phyloP scores from a whole-genome alignment of 2,329 filamentous ascomycete species.

The Ophiognomonia clavigignenti-juglandacearum region DNA sequence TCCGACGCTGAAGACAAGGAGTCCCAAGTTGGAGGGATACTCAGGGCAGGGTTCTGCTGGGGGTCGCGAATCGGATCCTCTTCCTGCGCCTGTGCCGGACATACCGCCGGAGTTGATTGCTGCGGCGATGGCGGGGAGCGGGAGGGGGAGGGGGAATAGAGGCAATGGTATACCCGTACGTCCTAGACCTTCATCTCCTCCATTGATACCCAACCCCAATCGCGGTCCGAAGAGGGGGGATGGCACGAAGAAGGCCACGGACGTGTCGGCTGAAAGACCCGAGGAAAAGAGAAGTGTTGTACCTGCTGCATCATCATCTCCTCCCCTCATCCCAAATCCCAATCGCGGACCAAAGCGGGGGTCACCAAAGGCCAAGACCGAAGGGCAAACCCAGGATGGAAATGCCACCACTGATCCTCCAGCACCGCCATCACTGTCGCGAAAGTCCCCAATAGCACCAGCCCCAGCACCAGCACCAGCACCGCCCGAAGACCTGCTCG shows the following conservation, averaged over 20 bases:
- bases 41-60: no score
- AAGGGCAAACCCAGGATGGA: no score
- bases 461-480: background rate
- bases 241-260: background rate
- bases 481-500: slow-evolving; percentile 2
- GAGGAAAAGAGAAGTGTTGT: background rate
- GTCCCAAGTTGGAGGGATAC: slow-evolving; percentile 17
- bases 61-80: no score
- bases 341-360: no score
- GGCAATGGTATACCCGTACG: slow-evolving; percentile 16
- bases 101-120: slow-evolving; percentile 14
- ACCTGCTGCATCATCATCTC: no score
- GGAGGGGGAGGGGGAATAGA: background rate
- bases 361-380: no score
- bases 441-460: no score
- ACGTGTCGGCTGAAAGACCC: slow-evolving; percentile 1
- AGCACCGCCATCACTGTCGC: background rate
- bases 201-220: slow-evolving; percentile 4
- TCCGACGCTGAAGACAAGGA: slow-evolving; percentile 8
- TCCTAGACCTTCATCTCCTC: slow-evolving; percentile 12
- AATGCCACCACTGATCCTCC: no score
- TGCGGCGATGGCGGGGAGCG: slow-evolving; percentile 10
- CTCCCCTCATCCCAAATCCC: no score
- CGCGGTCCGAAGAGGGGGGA: background rate
- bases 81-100: slow-evolving; percentile 4